Percentiles rank a stretch among this genome's conserved stretches.
Evolutionary conservation across 805 yeast species (phyloP).

Genomic region (Candida michaelii): DNA sequence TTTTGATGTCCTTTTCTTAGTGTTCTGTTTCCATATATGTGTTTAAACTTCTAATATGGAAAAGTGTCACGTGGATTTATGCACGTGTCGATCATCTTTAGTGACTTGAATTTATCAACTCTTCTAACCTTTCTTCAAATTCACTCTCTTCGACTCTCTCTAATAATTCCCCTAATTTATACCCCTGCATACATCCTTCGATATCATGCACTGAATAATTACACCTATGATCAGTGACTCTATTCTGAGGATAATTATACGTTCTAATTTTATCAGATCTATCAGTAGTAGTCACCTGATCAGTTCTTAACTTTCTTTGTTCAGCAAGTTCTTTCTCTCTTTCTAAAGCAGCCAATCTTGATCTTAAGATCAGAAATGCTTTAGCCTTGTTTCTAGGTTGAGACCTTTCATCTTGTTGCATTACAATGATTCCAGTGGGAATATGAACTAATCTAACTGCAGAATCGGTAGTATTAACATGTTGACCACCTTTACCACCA

Average conservation of each 20-base stretch:
- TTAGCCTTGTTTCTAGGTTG: conserved; percentile 93
- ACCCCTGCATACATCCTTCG: conserved; percentile 40
- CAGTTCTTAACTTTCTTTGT: conserved; percentile 67
- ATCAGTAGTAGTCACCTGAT: conserved; percentile 86
- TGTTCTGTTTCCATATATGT: too few species aligned
- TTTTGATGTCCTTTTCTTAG: too few species aligned
- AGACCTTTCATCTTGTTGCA: conserved; percentile 92
- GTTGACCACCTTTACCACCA: conserved; percentile 97
- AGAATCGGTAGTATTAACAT: conserved; percentile 94
- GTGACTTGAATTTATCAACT: neutral
- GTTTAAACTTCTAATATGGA: too few species aligned
- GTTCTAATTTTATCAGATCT: conserved; percentile 92
- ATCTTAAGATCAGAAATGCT: conserved; percentile 79
- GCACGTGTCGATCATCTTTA: too few species aligned
- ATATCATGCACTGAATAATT: conserved; percentile 77
- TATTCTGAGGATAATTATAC: conserved; percentile 87
- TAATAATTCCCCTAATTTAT: conserved; percentile 33
- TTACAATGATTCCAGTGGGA: conserved; percentile 86
- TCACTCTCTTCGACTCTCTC: conserved; percentile 38
- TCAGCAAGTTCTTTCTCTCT: conserved; percentile 60
- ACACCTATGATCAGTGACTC: conserved; percentile 93
- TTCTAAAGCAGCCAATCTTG: conserved; percentile 81
- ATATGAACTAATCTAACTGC: conserved; percentile 92
- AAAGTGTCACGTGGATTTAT: neutral
- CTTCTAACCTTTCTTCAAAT: conserved; percentile 30